These are phyloP conservation scores for Talaromyces sp. DNA, from an alignment of 2,329 filamentous ascomycete species.

Conservation along the genomic window DNA sequence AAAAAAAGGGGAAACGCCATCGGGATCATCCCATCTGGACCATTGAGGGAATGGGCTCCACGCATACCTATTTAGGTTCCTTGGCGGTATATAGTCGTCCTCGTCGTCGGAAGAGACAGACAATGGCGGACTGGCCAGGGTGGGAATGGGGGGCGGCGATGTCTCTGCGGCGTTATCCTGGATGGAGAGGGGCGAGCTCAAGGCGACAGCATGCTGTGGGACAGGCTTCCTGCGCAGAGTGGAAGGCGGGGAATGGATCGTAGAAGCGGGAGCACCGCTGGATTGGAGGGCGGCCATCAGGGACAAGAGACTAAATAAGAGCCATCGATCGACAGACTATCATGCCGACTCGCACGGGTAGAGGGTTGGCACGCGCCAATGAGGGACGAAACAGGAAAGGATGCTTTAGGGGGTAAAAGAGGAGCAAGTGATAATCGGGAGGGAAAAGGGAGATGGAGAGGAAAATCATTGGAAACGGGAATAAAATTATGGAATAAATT, in stretches of 20 bases:
- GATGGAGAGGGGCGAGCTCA: slow-evolving; percentile 28
- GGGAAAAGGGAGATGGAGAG: slow-evolving; percentile 5
- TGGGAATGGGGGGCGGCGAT: slow-evolving; percentile 21
- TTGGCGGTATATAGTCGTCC: slow-evolving; percentile 35
- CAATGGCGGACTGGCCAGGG: slow-evolving; percentile 23
- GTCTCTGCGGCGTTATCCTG: too few species aligned
- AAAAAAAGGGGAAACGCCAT: slow-evolving; percentile 5
- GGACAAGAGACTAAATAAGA: slow-evolving; percentile 23
- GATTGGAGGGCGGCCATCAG: slow-evolving; percentile 25
- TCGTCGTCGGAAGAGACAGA: slow-evolving; percentile 26
- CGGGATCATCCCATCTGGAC: slow-evolving; percentile 4
- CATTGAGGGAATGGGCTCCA: slow-evolving; percentile 1
- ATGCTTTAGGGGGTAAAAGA: slow-evolving; percentile 19
- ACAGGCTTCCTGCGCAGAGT: slow-evolving; percentile 57
- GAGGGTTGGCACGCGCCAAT: slow-evolving; percentile 20
- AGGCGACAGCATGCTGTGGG: slow-evolving; percentile 50
- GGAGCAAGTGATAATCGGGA: slow-evolving; percentile 11
- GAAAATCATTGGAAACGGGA: not conserved
- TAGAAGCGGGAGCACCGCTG: slow-evolving; percentile 24
- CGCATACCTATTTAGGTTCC: slow-evolving; percentile 46
- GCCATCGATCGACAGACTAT: slow-evolving; percentile 28
- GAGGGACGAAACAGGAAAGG: slow-evolving; percentile 25
- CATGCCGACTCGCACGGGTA: slow-evolving; percentile 26
- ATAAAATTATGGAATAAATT: slow-evolving; percentile 3
- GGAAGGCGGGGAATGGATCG: slow-evolving; percentile 43